Base-by-base conservation (phyloP, 306 rosid genomes). In the Ceratonia siliqua region DNA sequence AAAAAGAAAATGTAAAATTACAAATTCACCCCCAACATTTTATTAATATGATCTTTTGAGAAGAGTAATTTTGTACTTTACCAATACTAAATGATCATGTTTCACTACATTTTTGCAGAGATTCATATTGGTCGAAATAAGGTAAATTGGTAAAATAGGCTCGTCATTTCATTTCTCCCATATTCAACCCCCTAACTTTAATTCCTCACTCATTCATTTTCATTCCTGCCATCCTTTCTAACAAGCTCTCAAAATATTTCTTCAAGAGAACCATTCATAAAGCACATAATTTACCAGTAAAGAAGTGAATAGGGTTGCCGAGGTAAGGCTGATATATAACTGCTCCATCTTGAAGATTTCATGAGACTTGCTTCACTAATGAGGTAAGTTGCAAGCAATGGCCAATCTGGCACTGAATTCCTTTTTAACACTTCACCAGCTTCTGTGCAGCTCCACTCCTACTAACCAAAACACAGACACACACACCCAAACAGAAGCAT, bases 241-340 rank as follows among this genome's bases (percentile, higher is more conserved):
- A 65, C 62, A 75, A 70, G 41, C 64, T 65, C 53, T 28, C 39
- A 38, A 58, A 54, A 73, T 33, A 72, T 49, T 75, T 76, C 65
- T 57, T 69, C 39, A 24, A 9, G 55, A 67, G 63, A 66, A 58
- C 55, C 65, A 76, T 46, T 39, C 13, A 68, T 30, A 14, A 25
- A 54, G 33, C 39, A 8, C 43, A 33, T n/a, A 69, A 49, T 61
- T 63, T 84, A 91, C 96, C 98, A 94, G 75, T 91, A 94, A 76
- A 94, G 86, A 75, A 94, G 98, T 2, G 98, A 94, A 81, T 91
- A 94, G 15, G 98, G 98, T 74, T 91, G 98, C 32, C 93, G 86
- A 54, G 98, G 98, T 63, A 94, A 83, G 55, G 98, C 97, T 24
- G 96, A 88, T 78, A 94, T 90, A 83, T 94, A 91, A 79, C 84